Evolutionary conservation across 257 asterid species (phyloP).

Genomic region (Haberlea rhodopensis): DNA sequence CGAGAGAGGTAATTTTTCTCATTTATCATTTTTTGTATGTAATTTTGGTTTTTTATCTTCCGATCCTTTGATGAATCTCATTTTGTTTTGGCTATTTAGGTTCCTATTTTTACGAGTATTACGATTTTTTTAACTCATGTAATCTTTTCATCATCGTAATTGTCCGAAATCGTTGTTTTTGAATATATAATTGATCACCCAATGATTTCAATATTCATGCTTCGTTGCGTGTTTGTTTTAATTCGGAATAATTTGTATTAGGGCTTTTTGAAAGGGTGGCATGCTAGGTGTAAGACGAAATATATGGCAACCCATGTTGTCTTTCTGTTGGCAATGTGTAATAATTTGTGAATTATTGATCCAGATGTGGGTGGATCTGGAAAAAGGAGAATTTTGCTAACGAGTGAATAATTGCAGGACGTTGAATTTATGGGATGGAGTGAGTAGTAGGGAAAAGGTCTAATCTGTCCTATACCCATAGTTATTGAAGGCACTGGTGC

Average conservation of each 20-base stretch:
- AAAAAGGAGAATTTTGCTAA: background rate
- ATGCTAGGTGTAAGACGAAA: background rate
- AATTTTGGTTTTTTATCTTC: background rate
- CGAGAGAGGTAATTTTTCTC: conserved; percentile 50
- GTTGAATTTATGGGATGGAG: background rate
- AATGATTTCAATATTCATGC: background rate
- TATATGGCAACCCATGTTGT: background rate
- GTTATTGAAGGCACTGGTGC: too few relatives aligned
- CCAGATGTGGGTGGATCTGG: background rate
- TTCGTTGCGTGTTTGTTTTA: conserved; percentile 5
- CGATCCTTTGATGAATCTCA: background rate
- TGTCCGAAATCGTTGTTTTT: background rate
- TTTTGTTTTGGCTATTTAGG: background rate
- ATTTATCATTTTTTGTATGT: background rate
- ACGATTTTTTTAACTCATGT: conserved; percentile 3
- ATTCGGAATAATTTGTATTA: background rate
- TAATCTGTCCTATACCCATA: background rate
- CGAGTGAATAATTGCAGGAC: background rate
- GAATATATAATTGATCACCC: conserved; percentile 9
- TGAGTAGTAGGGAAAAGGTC: background rate
- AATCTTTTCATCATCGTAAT: conserved; percentile 4
- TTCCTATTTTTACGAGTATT: conserved; percentile 8
- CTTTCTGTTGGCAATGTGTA: background rate
- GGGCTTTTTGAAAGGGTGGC: conserved; percentile 7
- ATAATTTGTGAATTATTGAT: background rate